Evolutionary conservation across 73 alveolate genomes (phyloP).

Genomic region (Breviolum minutum): DNA sequence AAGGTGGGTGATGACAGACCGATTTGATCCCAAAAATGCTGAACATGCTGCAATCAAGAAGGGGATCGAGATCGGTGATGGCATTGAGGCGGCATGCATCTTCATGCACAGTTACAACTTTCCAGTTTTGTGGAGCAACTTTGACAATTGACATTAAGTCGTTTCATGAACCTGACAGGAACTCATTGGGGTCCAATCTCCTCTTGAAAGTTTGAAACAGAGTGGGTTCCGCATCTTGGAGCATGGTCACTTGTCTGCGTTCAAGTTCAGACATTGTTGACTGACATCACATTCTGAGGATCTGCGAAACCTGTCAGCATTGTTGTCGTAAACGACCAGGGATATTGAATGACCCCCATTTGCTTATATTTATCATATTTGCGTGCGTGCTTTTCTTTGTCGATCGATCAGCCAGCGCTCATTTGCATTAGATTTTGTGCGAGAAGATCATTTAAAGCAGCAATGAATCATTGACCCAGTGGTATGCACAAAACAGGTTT

Average conservation of each 20-base stretch:
- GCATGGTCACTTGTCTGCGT: conserved; percentile 38
- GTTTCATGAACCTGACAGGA: conserved; percentile 1
- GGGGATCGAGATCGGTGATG: conserved; percentile 86
- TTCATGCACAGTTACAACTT: not conserved
- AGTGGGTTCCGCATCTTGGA: conserved; percentile 91
- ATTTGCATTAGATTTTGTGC: too few relatives aligned
- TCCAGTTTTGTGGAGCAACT: not conserved
- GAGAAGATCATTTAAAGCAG: too few relatives aligned
- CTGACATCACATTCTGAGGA: not conserved
- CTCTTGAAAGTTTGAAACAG: conserved; percentile 39
- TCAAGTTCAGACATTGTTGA: not conserved
- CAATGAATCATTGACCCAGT: too few relatives aligned
- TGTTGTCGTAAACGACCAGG: too few relatives aligned
- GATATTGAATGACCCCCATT: too few relatives aligned
- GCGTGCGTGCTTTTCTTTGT: too few relatives aligned
- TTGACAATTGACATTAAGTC: too few relatives aligned
- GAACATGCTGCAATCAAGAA: conserved; percentile 84
- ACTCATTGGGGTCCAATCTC: conserved; percentile 64
- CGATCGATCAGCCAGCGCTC: too few relatives aligned
- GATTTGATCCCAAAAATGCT: conserved; percentile 28
- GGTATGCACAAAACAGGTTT: too few relatives aligned
- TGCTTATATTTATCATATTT: too few relatives aligned
- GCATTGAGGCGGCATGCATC: conserved; percentile 53
- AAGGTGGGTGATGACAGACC: conserved; percentile 94
- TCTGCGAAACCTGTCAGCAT: too few relatives aligned